A percentile compares a stretch with the other conserved stretches of the same genome.
phyloP scores from a whole-genome alignment of 257 asterid species.

The Salvia splendens region DNA sequence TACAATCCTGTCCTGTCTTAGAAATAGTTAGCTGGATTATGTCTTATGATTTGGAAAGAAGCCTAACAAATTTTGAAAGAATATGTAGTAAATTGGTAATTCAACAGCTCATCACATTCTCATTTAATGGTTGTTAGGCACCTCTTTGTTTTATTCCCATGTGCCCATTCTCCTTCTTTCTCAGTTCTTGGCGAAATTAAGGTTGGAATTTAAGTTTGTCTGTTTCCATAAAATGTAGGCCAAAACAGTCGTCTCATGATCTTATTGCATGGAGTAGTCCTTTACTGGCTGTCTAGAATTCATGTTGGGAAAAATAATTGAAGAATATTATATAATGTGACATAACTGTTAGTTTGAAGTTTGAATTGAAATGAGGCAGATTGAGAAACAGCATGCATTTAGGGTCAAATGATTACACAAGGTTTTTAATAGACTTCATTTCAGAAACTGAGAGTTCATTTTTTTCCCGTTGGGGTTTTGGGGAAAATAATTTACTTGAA shows the following conservation, averaged over 20 bases:
- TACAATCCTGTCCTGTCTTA: background rate
- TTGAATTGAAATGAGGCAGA: background rate
- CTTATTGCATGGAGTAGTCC: background rate
- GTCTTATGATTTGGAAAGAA: conserved; percentile 8
- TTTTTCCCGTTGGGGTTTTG: background rate
- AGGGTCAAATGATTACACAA: background rate
- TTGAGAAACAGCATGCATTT: background rate
- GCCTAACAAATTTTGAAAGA: conserved; percentile 19
- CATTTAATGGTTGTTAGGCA: conserved; percentile 20
- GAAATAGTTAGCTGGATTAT: background rate
- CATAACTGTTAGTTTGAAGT: background rate
- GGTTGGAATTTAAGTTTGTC: conserved; percentile 3
- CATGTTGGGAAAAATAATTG: conserved; percentile 7
- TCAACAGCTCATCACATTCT: background rate
- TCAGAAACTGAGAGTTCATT: background rate
- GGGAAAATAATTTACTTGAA: background rate
- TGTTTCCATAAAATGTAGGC: background rate
- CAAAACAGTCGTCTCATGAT: background rate
- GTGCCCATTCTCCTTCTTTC: background rate
- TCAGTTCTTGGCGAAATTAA: conserved; percentile 14
- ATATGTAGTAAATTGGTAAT: background rate
- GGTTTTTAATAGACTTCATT: background rate
- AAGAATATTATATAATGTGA: background rate
- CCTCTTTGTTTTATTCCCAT: conserved; percentile 12
- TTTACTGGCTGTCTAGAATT: conserved; percentile 6